Evolutionary conservation across 2,329 filamentous ascomycete genomes (phyloP), one percentile per base, ranked within the genome.

Genomic region (Xylariaceae sp.): DNA sequence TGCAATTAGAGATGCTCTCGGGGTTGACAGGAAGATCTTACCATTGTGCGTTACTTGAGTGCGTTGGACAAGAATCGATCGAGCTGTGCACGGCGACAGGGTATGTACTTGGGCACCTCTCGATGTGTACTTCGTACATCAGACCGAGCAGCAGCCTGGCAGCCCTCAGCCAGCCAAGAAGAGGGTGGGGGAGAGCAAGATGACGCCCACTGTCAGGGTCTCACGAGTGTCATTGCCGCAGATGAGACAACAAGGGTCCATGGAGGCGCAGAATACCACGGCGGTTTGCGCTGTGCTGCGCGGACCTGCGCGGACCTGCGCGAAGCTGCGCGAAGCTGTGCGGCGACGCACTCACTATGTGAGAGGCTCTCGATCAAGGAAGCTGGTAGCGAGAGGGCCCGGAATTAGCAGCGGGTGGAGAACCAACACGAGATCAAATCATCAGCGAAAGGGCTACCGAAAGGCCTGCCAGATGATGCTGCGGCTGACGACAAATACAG

Each of bases 1-100:
- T 52, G 50, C 45, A 51, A 52, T 55, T 53, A 52, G 50, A 50
- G n/a, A n/a, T n/a, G n/a, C n/a, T n/a, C 45, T 50, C 49, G 44
- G 45, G 37, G 42, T 42, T 51, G 52, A 42, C 38, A 49, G 47
- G 51, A 50, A 50, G 46, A 50, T 55, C 54, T 57, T 55, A 57
- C 54, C 54, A 57, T 57, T 47, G 48, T 51, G 37, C 35, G 41
- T 50, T 43, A 46, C 47, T 45, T 38, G 43, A 50, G 51, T 49
- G 54, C 53, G 52, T 56, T 53, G 47, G 47, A 55, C 53, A 52
- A 51, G 43, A 40, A 40, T 36, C n/a, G n/a, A n/a, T n/a, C 37
- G 34, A 46, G 43, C 44, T 46, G 46, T 41, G 47, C 44, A 44
- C 37, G 8, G 29, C 37, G 41, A 45, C 45, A 46, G 45, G 47